These are phyloP conservation scores for Kuraishia hungarica DNA, from an alignment of 805 yeast genomes.

Conservation along the genomic window DNA sequence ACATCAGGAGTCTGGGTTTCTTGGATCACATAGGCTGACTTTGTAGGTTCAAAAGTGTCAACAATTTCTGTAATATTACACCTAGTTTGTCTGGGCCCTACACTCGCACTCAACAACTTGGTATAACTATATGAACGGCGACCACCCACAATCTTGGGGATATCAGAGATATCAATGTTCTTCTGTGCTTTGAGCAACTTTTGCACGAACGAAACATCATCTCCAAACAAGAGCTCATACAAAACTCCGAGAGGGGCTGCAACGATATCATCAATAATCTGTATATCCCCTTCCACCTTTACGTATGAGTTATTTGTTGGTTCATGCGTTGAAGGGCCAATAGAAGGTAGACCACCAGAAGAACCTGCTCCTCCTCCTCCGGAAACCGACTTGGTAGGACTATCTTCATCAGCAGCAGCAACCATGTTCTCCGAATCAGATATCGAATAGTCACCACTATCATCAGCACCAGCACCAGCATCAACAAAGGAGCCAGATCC, in stretches of 20 bases:
- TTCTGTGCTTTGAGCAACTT: conserved; percentile 48
- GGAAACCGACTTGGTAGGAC: neutral
- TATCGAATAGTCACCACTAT: conserved; percentile 17
- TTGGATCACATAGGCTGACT: conserved; percentile 42
- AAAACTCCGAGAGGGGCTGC: conserved; percentile 62
- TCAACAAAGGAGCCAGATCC: conserved; percentile 1
- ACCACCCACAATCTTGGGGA: conserved; percentile 16
- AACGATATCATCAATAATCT: conserved; percentile 43
- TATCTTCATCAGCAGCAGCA: conserved; percentile 14
- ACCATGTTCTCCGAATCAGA: conserved; percentile 23
- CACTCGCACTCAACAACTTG: conserved; percentile 57
- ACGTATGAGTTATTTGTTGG: conserved; percentile 31
- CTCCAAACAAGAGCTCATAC: conserved; percentile 53
- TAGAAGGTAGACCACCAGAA: conserved; percentile 29
- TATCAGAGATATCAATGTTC: conserved; percentile 49
- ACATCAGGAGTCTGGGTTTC: conserved; percentile 69
- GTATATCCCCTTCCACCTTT: conserved; percentile 39
- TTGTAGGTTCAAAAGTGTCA: conserved; percentile 40
- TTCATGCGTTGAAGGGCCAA: conserved; percentile 29
- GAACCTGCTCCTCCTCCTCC: conserved; percentile 11
- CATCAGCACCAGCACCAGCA: conserved; percentile 11
- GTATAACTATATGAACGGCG: conserved; percentile 45
- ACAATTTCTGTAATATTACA: conserved; percentile 57
- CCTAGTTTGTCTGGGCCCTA: conserved; percentile 71
- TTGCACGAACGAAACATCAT: conserved; percentile 36